Conservation (phyloP, 164 flowering plant species). For the Brasenia schreberi region DNA sequence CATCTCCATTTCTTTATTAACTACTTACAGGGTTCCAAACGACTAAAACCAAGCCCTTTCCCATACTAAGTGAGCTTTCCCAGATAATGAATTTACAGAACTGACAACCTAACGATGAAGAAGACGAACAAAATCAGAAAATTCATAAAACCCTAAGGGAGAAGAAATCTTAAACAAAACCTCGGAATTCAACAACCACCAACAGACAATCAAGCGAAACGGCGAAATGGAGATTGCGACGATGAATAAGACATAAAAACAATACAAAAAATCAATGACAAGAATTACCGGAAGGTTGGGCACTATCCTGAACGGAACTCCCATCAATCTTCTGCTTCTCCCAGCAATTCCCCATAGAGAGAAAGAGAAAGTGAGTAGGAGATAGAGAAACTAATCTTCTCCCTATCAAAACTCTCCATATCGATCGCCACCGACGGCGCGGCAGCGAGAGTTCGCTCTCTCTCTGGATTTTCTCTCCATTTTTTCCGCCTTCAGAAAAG, state of each 20-base stretch:
- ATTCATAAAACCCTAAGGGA: too few species aligned
- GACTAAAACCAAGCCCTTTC: too few species aligned
- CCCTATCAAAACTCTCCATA: not conserved
- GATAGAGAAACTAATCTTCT: not conserved
- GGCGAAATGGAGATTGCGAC: too few species aligned
- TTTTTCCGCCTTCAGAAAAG: not conserved
- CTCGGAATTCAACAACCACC: too few species aligned
- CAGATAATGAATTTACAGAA: too few species aligned
- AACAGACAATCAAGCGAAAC: too few species aligned
- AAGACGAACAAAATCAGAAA: too few species aligned
- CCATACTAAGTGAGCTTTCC: too few species aligned
- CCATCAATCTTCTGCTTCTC: not conserved
- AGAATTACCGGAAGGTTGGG: conserved; percentile 1
- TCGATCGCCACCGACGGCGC: not conserved
- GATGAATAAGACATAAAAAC: not conserved
- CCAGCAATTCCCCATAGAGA: not conserved
- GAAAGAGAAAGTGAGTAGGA: not conserved
- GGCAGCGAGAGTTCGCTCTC: not conserved
- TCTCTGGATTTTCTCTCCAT: not conserved
- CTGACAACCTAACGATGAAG: too few species aligned
- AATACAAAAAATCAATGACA: not conserved
- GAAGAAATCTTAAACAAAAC: too few species aligned
- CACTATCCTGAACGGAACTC: not conserved
- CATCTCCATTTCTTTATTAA: too few species aligned
- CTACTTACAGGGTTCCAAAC: too few species aligned